A percentile compares a stretch with the other conserved stretches of the same genome.
Conservation (phyloP, 768 basidiomycete genomes). For the Auricularia sp. region DNA sequence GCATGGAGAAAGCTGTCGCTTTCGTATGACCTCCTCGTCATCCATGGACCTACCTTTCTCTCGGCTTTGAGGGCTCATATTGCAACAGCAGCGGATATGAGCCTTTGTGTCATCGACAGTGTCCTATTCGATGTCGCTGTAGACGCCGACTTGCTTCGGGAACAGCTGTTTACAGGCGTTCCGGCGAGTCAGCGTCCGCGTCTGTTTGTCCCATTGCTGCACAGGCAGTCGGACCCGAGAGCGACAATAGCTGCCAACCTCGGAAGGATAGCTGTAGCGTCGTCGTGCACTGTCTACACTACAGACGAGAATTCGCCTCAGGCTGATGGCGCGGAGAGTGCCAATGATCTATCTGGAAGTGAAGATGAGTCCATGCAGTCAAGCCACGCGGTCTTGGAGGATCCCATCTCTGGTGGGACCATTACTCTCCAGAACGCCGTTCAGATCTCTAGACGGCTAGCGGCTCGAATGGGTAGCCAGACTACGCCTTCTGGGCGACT, state of each 20-base stretch:
- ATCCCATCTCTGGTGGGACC: conserved; percentile 52
- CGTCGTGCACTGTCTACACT: background rate
- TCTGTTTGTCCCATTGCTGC: background rate
- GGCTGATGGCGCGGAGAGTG: conserved; percentile 37
- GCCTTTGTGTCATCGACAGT: background rate
- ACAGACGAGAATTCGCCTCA: conserved; percentile 7
- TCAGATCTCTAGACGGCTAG: conserved; percentile 45
- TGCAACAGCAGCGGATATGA: background rate
- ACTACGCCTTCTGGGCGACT: conserved; percentile 13
- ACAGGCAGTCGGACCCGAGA: background rate
- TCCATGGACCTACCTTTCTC: background rate
- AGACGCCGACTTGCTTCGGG: background rate
- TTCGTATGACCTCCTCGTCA: background rate
- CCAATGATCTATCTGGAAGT: conserved; percentile 17
- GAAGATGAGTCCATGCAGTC: conserved; percentile 6
- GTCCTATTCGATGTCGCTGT: background rate
- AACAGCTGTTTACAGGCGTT: background rate
- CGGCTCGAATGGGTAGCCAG: conserved; percentile 12
- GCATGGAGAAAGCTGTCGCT: background rate
- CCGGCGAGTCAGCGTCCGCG: background rate
- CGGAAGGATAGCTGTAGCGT: background rate
- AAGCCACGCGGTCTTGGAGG: conserved; percentile 26
- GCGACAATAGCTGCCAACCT: background rate
- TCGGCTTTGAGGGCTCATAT: background rate
- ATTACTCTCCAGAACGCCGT: conserved; percentile 53